Base-by-base conservation (phyloP, 345 rosid species). In the Cardamine chenopodiifolia region DNA sequence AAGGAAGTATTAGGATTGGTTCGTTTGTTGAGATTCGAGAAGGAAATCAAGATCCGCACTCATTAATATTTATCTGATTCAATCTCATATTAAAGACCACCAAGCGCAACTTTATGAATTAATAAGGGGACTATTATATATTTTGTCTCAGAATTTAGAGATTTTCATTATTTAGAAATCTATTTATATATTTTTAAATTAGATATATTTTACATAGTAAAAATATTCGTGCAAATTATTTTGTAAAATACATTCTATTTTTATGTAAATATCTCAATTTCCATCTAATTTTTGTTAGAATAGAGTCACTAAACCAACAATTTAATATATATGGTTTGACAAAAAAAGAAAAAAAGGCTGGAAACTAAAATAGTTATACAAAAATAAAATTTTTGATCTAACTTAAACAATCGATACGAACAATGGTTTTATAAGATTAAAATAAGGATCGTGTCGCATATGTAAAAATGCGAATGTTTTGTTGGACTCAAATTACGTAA, bases 41-140 rank as follows among this genome's bases (percentile, higher is more conserved):
- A 48, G 52, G 8, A 52, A 29, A 22, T 47, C 57, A 73, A 65
- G 29, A 64, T 64, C 45, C 71, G 57, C 20, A 12, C n/a, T 44
- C 57, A 34, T 32, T 44, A 32, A 4, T 73, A 55, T 64, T 55
- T 40, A 62, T 62, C 14, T 7, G 54, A 72, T 53, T 28, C 55
- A 62, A 62, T 52, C 20, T 52, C 45, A 29, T 53, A 19, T 54
- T 39, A 49, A 40, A 49, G 32, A 48, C 26, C 45, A 70, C 48
- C 23, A 25, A 23, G 57, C 14, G 54, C 5, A 26, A 63, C 68
- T 45, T 28, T 11, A 14, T 15, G 18, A 8, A 23, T 3, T 60
- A 35, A n/a, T n/a, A n/a, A n/a, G n/a, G n/a, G n/a, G n/a, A n/a
- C n/a, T n/a, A n/a, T n/a, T n/a, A n/a, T n/a, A n/a, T n/a, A n/a